Conservation (phyloP, 1,284 basidiomycete species). For the Moniliophthora roreri region DNA sequence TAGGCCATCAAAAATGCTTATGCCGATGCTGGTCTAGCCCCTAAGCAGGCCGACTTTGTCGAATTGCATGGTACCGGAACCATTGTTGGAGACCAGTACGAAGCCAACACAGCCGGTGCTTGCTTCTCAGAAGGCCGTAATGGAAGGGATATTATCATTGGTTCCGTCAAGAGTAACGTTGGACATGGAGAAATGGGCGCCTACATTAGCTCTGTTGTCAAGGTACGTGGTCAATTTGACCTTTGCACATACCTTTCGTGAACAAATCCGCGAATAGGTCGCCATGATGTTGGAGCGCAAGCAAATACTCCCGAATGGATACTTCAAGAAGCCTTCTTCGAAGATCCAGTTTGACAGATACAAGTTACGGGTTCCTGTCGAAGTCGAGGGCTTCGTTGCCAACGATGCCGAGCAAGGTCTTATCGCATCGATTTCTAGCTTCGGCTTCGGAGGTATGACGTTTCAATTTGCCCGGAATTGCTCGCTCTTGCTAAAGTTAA, state of each 20-base stretch:
- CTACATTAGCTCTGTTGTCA: constrained; percentile 3
- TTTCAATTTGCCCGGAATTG: no score
- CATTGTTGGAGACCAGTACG: constrained; percentile 1
- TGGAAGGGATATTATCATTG: constrained; percentile 4
- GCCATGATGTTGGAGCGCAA: constrained; percentile 20
- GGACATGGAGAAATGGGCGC: constrained; percentile 7
- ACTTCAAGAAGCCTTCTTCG: constrained; percentile 18
- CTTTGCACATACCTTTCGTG: background rate
- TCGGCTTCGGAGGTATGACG: constrained; percentile 20
- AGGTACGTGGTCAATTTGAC: background rate
- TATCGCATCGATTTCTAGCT: constrained; percentile 21
- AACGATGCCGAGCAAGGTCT: constrained; percentile 14
- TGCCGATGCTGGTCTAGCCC: background rate
- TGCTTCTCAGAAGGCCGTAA: constrained; percentile 3
- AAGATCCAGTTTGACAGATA: constrained; percentile 20
- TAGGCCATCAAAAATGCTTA: constrained; percentile 5
- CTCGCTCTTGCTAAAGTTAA: background rate
- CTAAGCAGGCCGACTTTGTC: background rate
- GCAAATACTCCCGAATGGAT: constrained; percentile 19
- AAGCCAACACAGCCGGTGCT: constrained; percentile 1
- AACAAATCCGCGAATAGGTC: constrained; percentile 3
- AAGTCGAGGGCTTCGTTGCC: constrained; percentile 15
- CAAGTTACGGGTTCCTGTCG: constrained; percentile 19
- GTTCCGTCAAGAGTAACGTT: constrained; percentile 7
- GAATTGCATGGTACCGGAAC: constrained; percentile 2